Evolutionary conservation across 495 filamentous ascomycete genomes (phyloP).

Genomic region (Thermochaetoides thermophila): DNA sequence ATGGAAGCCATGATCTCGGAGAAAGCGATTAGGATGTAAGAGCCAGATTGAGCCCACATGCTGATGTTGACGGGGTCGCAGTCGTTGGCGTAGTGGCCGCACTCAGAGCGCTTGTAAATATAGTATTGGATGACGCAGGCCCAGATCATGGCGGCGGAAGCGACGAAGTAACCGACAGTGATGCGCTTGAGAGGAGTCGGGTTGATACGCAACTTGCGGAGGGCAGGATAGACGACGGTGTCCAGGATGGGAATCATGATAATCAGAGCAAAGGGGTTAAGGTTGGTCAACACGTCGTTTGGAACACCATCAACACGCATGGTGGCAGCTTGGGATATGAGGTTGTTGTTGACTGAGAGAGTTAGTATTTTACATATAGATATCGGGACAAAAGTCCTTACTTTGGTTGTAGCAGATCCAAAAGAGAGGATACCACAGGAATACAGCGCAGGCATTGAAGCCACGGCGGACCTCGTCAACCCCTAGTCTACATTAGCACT

Average conservation of each 20-base stretch:
- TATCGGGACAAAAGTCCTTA: conserved; percentile 7
- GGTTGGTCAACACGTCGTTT: conserved; percentile 66
- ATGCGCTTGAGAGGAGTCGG: conserved; percentile 67
- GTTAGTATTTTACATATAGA: conserved; percentile 1
- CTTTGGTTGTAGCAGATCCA: conserved; percentile 35
- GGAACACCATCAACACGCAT: conserved; percentile 58
- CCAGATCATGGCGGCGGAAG: conserved; percentile 47
- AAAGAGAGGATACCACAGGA: conserved; percentile 43
- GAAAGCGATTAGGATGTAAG: conserved; percentile 54
- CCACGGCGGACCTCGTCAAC: conserved; percentile 34
- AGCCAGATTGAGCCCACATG: conserved; percentile 47
- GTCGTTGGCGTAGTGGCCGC: conserved; percentile 36
- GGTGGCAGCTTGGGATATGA: conserved; percentile 59
- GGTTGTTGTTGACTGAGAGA: conserved; percentile 40
- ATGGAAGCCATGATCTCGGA: conserved; percentile 61
- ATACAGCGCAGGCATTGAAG: conserved; percentile 53
- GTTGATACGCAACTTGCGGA: conserved; percentile 46
- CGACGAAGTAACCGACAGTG: conserved; percentile 48
- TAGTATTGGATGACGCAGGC: conserved; percentile 53
- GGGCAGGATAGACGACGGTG: conserved; percentile 47
- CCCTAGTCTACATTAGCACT: conserved; percentile 3
- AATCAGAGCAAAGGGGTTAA: conserved; percentile 61
- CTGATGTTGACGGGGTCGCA: conserved; percentile 20
- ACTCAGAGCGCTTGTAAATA: conserved; percentile 50
- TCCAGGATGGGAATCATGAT: conserved; percentile 71